Evolutionary conservation across 768 basidiomycete species (phyloP).

Genomic region (Trametes punicea): DNA sequence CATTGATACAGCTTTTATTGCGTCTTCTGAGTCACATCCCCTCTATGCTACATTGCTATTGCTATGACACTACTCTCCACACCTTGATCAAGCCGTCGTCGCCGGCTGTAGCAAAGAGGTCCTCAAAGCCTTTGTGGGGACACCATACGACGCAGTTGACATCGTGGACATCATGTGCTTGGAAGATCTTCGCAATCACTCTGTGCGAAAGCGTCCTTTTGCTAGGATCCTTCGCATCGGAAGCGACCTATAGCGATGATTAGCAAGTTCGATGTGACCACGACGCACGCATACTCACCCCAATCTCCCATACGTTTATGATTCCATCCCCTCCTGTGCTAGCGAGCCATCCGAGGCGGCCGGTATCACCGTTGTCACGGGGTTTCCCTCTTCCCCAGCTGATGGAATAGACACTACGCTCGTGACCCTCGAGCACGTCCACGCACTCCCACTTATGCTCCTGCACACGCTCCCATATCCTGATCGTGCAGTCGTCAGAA

Average conservation of each 20-base stretch:
- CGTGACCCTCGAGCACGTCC: constrained; percentile 59
- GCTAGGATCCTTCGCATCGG: constrained; percentile 8
- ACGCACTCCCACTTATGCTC: constrained; percentile 64
- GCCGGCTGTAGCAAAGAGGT: constrained; percentile 75
- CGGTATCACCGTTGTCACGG: constrained; percentile 23
- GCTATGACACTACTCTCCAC: constrained; percentile 53
- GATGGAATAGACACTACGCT: constrained; percentile 76
- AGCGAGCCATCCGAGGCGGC: constrained; percentile 74
- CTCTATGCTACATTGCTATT: neutral
- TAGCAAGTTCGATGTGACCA: neutral
- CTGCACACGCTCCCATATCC: constrained; percentile 75
- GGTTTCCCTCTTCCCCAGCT: constrained; percentile 55
- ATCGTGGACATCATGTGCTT: constrained; percentile 81
- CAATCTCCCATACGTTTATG: constrained; percentile 77
- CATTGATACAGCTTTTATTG: too few relatives aligned
- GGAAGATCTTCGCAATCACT: constrained; percentile 53
- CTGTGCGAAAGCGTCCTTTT: constrained; percentile 33
- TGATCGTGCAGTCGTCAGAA: constrained; percentile 80
- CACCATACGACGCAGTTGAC: constrained; percentile 88
- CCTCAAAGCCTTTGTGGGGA: constrained; percentile 56
- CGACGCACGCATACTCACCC: constrained; percentile 15
- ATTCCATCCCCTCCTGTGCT: constrained; percentile 84
- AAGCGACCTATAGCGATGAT: constrained; percentile 14
- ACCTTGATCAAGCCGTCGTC: constrained; percentile 82
- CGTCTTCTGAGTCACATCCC: too few relatives aligned